Conservation (phyloP, 768 basidiomycete genomes). For the Pleurotus ostreatus region DNA sequence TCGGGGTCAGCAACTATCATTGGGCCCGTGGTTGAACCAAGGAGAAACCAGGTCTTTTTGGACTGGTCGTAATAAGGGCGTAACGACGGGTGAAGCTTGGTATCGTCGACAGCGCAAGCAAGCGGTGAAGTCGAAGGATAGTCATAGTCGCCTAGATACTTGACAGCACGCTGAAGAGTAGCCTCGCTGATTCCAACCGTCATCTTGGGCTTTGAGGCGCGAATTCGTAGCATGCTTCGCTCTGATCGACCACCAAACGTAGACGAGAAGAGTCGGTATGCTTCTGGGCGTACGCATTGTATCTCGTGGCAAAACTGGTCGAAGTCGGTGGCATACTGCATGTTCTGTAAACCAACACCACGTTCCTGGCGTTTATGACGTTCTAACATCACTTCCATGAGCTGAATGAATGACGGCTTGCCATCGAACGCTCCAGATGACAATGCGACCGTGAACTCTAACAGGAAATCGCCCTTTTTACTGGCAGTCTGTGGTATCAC, state of each 20-base stretch:
- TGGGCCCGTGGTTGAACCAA: no score
- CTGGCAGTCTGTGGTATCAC: background rate
- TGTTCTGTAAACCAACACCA: background rate
- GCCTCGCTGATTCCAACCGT: background rate
- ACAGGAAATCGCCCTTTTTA: background rate
- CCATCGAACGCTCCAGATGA: background rate
- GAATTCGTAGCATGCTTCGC: background rate
- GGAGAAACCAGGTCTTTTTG: no score
- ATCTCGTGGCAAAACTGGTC: background rate
- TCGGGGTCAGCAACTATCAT: no score
- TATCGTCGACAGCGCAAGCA: background rate
- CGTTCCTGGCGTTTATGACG: background rate
- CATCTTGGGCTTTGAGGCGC: background rate
- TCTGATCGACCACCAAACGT: background rate
- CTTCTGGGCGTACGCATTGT: background rate
- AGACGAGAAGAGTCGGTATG: background rate
- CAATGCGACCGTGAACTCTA: background rate
- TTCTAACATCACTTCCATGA: background rate
- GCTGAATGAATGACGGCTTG: background rate
- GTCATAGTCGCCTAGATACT: background rate
- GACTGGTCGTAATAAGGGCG: background rate
- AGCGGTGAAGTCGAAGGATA: background rate
- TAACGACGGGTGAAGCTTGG: background rate
- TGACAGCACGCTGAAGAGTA: background rate
- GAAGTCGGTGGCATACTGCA: background rate